phyloP scores from a whole-genome alignment of 2,329 filamentous ascomycete genomes.

The Grosmannia huntii region DNA sequence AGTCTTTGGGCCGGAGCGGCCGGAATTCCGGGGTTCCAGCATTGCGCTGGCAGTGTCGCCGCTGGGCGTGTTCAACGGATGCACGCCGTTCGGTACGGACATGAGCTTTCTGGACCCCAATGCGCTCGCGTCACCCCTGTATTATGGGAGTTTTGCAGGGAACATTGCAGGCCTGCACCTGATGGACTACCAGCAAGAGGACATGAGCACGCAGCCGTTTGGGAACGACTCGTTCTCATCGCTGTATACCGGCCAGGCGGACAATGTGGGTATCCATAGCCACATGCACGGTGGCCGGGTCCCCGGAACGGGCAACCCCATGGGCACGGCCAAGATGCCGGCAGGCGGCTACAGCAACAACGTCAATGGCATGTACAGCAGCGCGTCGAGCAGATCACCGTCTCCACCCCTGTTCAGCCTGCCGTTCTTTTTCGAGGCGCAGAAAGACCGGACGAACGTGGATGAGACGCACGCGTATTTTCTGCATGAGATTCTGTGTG shows the following conservation, averaged over 20 bases:
- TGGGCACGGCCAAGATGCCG: too few species aligned
- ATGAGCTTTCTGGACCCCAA: background rate
- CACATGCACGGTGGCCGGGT: too few species aligned
- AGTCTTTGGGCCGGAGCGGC: slow-evolving; percentile 42
- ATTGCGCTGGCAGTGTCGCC: slow-evolving; percentile 17
- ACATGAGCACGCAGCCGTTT: too few species aligned
- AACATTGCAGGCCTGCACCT: background rate
- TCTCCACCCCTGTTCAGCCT: background rate
- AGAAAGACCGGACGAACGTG: slow-evolving; percentile 38
- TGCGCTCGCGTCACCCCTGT: background rate
- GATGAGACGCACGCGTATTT: slow-evolving; percentile 43
- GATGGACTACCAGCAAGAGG: background rate
- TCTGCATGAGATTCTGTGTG: slow-evolving; percentile 34
- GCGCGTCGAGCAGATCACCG: background rate
- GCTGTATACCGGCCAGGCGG: background rate
- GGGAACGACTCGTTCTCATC: too few species aligned
- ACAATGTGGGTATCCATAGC: too few species aligned
- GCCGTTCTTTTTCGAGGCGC: background rate
- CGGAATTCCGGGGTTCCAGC: too few species aligned
- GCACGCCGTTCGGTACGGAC: background rate
- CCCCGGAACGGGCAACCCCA: too few species aligned
- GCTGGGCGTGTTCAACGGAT: slow-evolving; percentile 20
- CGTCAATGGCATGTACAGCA: too few species aligned
- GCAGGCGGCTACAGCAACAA: too few species aligned
- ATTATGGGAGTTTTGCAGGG: background rate